Conservation (phyloP, 2,329 filamentous ascomycete species). For the Colletotrichum euphorbiae region DNA sequence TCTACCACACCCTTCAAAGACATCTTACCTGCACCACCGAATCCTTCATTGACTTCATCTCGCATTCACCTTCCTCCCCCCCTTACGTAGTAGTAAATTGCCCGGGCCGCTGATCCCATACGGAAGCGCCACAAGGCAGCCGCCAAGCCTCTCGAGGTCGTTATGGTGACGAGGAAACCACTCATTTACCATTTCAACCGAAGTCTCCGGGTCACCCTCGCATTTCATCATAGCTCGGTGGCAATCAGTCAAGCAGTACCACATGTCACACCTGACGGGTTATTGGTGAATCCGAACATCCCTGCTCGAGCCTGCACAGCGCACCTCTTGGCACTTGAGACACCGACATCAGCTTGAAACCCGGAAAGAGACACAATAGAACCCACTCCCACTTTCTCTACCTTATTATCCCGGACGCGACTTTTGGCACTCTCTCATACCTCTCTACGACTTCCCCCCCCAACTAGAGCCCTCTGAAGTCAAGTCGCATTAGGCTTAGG, state of each 20-base stretch:
- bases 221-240: conserved; percentile 27
- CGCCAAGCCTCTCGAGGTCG: neutral
- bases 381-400: conserved; percentile 12
- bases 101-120: conserved; percentile 11
- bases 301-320: conserved; percentile 22
- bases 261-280: conserved; percentile 30
- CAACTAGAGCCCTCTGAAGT: neutral
- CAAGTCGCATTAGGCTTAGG: neutral
- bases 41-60: conserved; percentile 13
- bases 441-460: conserved; percentile 5
- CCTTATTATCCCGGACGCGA: neutral
- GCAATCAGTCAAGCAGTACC: conserved; percentile 29
- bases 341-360: conserved; percentile 24
- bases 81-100: too few relatives aligned
- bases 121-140: neutral
- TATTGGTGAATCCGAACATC: conserved; percentile 23
- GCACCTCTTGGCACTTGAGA: conserved; percentile 31
- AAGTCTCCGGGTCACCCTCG: neutral
- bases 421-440: conserved; percentile 8
- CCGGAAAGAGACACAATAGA: conserved; percentile 29
- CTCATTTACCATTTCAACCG: neutral
- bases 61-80: conserved; percentile 14
- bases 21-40: conserved; percentile 4
- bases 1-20: conserved; percentile 2
- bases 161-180: neutral